phyloP scores from a whole-genome alignment of 139 green algal genomes.

The Chlorella sp. region DNA sequence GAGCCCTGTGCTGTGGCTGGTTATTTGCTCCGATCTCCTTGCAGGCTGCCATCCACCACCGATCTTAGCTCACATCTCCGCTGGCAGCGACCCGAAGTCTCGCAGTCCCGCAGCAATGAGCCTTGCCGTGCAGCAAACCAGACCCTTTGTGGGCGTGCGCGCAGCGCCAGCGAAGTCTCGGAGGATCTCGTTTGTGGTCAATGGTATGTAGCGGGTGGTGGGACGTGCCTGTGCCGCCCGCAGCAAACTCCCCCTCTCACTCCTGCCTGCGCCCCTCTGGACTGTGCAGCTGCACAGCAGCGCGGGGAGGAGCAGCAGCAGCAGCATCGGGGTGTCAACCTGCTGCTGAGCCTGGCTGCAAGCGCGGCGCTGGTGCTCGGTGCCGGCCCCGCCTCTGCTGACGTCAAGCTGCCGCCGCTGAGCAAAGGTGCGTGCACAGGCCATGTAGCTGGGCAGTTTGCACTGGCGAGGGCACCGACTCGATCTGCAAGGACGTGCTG shows the following conservation, averaged over 20 bases:
- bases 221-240: neutral
- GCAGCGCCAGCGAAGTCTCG: neutral
- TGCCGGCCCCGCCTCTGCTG: constrained; percentile 53
- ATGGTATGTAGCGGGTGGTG: neutral
- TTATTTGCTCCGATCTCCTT: no score
- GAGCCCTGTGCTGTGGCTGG: no score
- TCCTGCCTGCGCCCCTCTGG: neutral
- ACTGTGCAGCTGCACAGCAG: constrained; percentile 1
- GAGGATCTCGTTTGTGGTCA: neutral
- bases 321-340: neutral
- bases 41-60: no score
- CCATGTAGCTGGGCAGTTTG: no score
- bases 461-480: neutral
- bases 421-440: constrained; percentile 45
- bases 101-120: no score
- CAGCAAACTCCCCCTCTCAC: neutral
- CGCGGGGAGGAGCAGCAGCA: neutral
- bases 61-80: no score
- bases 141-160: neutral
- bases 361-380: constrained; percentile 11
- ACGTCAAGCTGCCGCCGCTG: constrained; percentile 79
- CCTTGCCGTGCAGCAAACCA: no score
- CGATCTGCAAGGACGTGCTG: neutral
- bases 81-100: no score
- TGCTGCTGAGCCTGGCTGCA: constrained; percentile 32